Evolutionary conservation across 352 stramenopile species (phyloP).

Genomic region (Pythium dissimile): DNA sequence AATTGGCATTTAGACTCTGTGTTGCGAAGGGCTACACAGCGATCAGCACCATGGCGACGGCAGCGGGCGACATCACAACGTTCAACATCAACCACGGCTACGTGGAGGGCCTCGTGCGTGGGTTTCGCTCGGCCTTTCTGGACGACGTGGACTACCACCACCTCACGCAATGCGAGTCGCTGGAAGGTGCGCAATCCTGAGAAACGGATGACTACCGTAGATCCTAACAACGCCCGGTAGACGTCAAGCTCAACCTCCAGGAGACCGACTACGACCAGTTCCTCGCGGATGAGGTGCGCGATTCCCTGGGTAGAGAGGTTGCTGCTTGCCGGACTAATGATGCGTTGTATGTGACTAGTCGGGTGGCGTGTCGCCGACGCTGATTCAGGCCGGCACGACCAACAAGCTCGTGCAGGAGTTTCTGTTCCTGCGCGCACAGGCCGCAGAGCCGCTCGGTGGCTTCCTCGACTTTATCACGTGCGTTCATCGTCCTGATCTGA

Average conservation of each 20-base stretch:
- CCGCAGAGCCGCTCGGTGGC: conserved; percentile 93
- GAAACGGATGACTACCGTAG: neutral
- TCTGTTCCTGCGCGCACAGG: conserved; percentile 95
- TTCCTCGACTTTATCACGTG: conserved; percentile 99
- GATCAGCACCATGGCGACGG: conserved; percentile 38
- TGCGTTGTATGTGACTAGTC: conserved; percentile 31
- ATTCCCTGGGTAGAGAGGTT: conserved; percentile 15
- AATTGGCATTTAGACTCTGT: too few species aligned
- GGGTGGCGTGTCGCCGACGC: conserved; percentile 50
- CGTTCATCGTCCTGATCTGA: conserved; percentile 18
- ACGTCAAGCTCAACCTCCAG: conserved; percentile 95
- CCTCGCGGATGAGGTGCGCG: conserved; percentile 88
- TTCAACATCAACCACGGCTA: conserved; percentile 99
- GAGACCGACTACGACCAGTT: conserved; percentile 98
- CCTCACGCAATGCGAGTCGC: conserved; percentile 86
- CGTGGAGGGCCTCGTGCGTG: conserved; percentile 95
- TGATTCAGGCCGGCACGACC: conserved; percentile 85
- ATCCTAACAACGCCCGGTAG: conserved; percentile 22
- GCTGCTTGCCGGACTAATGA: neutral
- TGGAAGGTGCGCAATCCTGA: conserved; percentile 60
- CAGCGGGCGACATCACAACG: conserved; percentile 89
- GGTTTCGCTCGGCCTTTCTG: conserved; percentile 91
- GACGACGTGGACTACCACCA: conserved; percentile 90
- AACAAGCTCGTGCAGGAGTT: conserved; percentile 95
- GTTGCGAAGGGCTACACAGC: too few species aligned